phyloP scores from a whole-genome alignment of 352 stramenopile genomes.

The Stramenopiles sp. region DNA sequence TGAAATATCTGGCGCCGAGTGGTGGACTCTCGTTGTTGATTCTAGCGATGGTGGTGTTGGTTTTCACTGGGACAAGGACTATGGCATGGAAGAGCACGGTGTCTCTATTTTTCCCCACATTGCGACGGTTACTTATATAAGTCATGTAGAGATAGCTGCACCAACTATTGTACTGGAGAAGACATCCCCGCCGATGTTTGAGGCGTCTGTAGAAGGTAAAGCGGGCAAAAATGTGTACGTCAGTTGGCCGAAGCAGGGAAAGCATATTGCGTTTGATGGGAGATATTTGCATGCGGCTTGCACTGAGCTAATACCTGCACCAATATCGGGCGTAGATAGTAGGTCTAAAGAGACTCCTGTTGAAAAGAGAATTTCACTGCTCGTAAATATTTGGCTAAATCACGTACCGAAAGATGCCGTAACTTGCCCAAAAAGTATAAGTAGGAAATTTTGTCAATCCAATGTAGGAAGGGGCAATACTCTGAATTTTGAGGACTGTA shows the following conservation, averaged over 20 bases:
- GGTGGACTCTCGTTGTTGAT: constrained; percentile 57
- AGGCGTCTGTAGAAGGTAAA: constrained; percentile 22
- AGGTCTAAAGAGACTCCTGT: constrained; percentile 14
- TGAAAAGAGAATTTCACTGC: constrained; percentile 36
- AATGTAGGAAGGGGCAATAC: not conserved
- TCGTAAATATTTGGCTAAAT: constrained; percentile 44
- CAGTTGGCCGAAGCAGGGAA: constrained; percentile 29
- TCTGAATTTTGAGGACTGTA: not conserved
- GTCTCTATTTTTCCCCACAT: constrained; percentile 52
- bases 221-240: constrained; percentile 29
- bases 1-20: constrained; percentile 47
- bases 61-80: constrained; percentile 72
- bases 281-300: constrained; percentile 38
- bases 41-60: constrained; percentile 40
- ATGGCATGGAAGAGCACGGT: constrained; percentile 45
- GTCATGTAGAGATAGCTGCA: constrained; percentile 24
- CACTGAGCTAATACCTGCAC: constrained; percentile 30
- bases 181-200: constrained; percentile 16
- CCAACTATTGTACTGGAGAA: constrained; percentile 36
- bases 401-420: constrained; percentile 26
- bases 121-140: constrained; percentile 46
- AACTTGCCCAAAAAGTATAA: not conserved
- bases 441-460: not conserved
- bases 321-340: constrained; percentile 16
- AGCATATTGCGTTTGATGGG: constrained; percentile 49